Evolutionary conservation across 352 stramenopile genomes (phyloP).

Genomic region (Thalassiosira mediterranea): DNA sequence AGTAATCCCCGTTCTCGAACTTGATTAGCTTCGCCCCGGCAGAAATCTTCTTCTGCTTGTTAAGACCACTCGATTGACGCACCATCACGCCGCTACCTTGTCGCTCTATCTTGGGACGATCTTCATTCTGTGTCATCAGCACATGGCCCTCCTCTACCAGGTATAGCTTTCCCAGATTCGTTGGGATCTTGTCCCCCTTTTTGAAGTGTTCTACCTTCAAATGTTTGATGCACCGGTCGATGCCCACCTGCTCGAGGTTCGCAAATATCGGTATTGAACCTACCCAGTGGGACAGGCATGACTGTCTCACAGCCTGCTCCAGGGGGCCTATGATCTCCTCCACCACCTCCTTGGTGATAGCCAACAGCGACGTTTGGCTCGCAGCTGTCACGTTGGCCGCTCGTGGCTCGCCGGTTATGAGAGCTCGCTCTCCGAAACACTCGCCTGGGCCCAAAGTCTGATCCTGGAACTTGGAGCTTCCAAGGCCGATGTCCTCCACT

Average conservation of each 20-base stretch:
- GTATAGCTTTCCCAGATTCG: background rate
- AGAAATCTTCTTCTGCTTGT: no score
- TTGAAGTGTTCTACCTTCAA: background rate
- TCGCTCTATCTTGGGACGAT: no score
- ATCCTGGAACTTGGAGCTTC: slow-evolving; percentile 81
- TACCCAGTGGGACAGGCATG: background rate
- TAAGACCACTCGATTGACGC: no score
- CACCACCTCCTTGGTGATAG: background rate
- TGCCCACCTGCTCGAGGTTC: background rate
- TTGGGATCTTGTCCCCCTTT: background rate
- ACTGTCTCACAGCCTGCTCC: background rate
- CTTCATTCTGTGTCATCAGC: no score
- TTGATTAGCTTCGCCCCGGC: no score
- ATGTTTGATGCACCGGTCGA: background rate
- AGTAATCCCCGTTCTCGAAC: no score
- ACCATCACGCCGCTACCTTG: no score
- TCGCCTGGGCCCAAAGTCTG: slow-evolving; percentile 88
- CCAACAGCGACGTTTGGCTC: background rate
- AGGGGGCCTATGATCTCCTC: background rate
- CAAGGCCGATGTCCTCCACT: slow-evolving; percentile 83
- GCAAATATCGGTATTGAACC: background rate
- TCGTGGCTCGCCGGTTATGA: background rate
- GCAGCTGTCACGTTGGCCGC: background rate
- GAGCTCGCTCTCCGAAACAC: slow-evolving; percentile 94
- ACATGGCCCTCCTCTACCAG: background rate